Percentiles rank a stretch among this genome's conserved stretches.
Conservation (phyloP, 768 basidiomycete genomes). For the Sporobolomyces roseus region DNA sequence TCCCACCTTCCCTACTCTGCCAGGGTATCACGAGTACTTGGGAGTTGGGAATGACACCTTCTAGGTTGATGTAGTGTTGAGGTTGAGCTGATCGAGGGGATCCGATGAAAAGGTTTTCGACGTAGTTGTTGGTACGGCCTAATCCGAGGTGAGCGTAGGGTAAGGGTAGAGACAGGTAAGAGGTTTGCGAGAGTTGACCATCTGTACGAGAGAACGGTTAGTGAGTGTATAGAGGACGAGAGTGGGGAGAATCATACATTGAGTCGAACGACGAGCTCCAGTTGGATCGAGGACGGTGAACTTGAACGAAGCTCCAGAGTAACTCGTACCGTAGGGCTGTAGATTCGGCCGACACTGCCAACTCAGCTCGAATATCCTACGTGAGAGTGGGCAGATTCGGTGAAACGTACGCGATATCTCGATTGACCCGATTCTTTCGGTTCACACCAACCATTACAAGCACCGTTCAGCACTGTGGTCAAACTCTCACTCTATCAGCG, state of each 20-base stretch:
- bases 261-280: conserved; percentile 81
- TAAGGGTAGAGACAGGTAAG: conserved; percentile 81
- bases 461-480: conserved; percentile 76
- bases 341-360: too few species aligned
- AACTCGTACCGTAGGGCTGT: conserved; percentile 94
- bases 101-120: conserved; percentile 96
- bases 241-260: conserved; percentile 56
- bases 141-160: conserved; percentile 96
- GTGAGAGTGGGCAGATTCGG: too few species aligned
- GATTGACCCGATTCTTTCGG: conserved; percentile 57
- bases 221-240: neutral
- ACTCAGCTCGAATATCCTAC: too few species aligned
- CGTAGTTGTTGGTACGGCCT: conserved; percentile 97
- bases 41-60: conserved; percentile 95
- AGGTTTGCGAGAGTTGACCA: conserved; percentile 85
- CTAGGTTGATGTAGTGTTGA: conserved; percentile 80
- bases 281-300: conserved; percentile 91
- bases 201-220: conserved; percentile 54
- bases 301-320: conserved; percentile 92
- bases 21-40: conserved; percentile 87
- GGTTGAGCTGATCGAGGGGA: conserved; percentile 64
- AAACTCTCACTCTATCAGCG: neutral
- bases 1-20: conserved; percentile 49
- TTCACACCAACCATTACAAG: conserved; percentile 76
- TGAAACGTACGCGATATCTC: conserved; percentile 65